phyloP scores from a whole-genome alignment of 1,139 yeast genomes.

The Pichia terricola region DNA sequence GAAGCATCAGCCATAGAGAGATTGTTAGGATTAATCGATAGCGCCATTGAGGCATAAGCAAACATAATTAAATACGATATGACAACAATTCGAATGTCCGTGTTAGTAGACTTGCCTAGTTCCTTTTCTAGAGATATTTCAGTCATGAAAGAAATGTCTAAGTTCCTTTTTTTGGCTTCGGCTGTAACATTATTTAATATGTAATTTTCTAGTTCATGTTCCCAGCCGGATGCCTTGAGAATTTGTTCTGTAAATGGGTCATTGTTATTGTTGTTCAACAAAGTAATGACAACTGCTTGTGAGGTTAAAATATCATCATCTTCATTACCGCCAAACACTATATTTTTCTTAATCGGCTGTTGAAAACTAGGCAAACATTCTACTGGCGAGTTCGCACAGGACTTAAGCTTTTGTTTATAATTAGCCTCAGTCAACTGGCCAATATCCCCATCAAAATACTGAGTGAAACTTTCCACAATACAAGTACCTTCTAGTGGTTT shows the following conservation, averaged over 20 bases:
- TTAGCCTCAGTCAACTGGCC: constrained; percentile 35
- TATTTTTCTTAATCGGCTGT: constrained; percentile 70
- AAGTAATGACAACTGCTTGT: constrained; percentile 66
- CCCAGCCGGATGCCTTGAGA: constrained; percentile 51
- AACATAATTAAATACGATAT: constrained; percentile 86
- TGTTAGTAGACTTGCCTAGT: constrained; percentile 68
- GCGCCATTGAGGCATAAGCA: constrained; percentile 73
- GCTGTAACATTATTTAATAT: constrained; percentile 32
- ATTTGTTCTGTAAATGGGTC: constrained; percentile 32
- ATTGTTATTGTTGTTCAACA: constrained; percentile 48
- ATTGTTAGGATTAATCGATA: constrained; percentile 20
- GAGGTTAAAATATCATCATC: constrained; percentile 41
- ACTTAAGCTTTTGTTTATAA: constrained; percentile 47
- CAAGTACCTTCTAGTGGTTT: constrained; percentile 76
- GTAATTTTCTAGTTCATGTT: constrained; percentile 47
- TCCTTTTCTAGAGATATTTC: constrained; percentile 81
- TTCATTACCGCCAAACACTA: constrained; percentile 56
- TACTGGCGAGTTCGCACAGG: constrained; percentile 75
- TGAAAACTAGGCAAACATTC: constrained; percentile 84
- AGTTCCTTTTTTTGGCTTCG: constrained; percentile 36
- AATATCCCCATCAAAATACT: constrained; percentile 68
- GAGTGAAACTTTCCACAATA: constrained; percentile 84
- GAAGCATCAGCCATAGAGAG: constrained; percentile 5
- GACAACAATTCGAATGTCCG: constrained; percentile 62
- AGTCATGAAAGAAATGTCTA: constrained; percentile 66